phyloP scores from a whole-genome alignment of 2,329 filamentous ascomycete genomes.

The Alternaria incomplexa region DNA sequence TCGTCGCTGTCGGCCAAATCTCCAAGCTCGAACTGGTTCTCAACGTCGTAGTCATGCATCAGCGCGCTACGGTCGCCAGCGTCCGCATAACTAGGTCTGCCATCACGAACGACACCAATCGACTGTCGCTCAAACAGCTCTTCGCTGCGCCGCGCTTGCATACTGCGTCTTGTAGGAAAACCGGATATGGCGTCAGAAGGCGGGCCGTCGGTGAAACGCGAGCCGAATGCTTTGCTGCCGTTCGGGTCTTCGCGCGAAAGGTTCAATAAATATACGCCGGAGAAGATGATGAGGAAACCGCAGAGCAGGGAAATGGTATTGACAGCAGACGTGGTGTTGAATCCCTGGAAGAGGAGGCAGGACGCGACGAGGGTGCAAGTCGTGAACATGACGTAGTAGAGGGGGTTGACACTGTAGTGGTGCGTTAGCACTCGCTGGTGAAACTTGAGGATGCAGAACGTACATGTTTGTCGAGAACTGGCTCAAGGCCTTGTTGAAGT shows the following conservation, averaged over 20 bases:
- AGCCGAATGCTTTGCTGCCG: slow-evolving; percentile 67
- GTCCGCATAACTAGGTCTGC: slow-evolving; percentile 19
- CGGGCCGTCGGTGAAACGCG: slow-evolving; percentile 70
- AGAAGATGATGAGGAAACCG: slow-evolving; percentile 93
- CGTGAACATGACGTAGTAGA: slow-evolving; percentile 98
- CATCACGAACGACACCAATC: slow-evolving; percentile 23
- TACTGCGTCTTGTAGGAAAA: slow-evolving; percentile 87
- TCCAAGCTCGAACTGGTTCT: slow-evolving; percentile 73
- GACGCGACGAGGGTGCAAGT: slow-evolving; percentile 93
- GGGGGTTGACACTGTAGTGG: slow-evolving; percentile 77
- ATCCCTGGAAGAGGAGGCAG: slow-evolving; percentile 93
- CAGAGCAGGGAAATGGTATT: slow-evolving; percentile 92
- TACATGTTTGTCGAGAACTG: slow-evolving; percentile 98
- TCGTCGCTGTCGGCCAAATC: slow-evolving; percentile 71
- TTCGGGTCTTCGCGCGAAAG: slow-evolving; percentile 92
- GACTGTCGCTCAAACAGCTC: slow-evolving; percentile 56
- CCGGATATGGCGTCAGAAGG: slow-evolving; percentile 91
- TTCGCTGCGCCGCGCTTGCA: slow-evolving; percentile 79
- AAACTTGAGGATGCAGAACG: slow-evolving; percentile 44
- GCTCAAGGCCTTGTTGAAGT: slow-evolving; percentile 98
- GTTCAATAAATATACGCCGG: slow-evolving; percentile 93
- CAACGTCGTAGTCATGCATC: slow-evolving; percentile 88
- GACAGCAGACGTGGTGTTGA: slow-evolving; percentile 91
- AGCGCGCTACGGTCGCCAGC: slow-evolving; percentile 75
- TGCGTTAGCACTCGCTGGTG: slow-evolving; percentile 9